Conservation (phyloP, 2,329 filamentous ascomycete species). For the Ambrosiella cleistominuta region DNA sequence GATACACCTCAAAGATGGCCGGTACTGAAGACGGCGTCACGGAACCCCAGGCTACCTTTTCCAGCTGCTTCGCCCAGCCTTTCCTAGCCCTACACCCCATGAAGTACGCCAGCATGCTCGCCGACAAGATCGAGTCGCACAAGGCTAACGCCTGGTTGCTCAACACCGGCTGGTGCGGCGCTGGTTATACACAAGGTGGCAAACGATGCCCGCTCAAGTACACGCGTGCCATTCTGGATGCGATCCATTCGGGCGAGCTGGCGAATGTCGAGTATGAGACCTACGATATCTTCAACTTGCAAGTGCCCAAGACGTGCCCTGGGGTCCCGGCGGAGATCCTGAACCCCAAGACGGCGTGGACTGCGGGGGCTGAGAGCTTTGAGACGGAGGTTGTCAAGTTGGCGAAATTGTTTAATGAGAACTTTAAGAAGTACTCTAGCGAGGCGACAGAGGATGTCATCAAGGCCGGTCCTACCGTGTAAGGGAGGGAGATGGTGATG, state of each 20-base stretch:
- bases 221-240: constrained; percentile 93
- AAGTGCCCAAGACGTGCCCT: constrained; percentile 81
- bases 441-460: constrained; percentile 69
- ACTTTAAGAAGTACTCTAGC: constrained; percentile 89
- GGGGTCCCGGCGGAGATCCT: constrained; percentile 81
- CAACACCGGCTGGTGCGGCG: constrained; percentile 95
- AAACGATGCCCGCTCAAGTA: constrained; percentile 98
- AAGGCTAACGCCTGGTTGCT: constrained; percentile 94
- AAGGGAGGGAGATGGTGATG: background rate
- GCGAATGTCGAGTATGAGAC: constrained; percentile 84
- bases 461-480: constrained; percentile 36
- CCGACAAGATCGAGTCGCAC: constrained; percentile 92
- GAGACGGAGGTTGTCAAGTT: constrained; percentile 78
- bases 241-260: constrained; percentile 88
- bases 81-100: constrained; percentile 98
- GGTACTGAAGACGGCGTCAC: constrained; percentile 94
- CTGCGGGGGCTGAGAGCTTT: constrained; percentile 64
- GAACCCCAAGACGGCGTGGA: constrained; percentile 91
- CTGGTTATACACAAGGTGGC: constrained; percentile 74
- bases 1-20: constrained; percentile 99
- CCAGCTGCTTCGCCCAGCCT: constrained; percentile 95
- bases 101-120: constrained; percentile 97
- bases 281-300: constrained; percentile 92
- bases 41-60: constrained; percentile 97
- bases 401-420: constrained; percentile 76